A percentile compares a stretch with the other conserved stretches of the same genome.
Evolutionary conservation across 495 filamentous ascomycete genomes (phyloP).

Genomic region (Gamarada debralockiae): DNA sequence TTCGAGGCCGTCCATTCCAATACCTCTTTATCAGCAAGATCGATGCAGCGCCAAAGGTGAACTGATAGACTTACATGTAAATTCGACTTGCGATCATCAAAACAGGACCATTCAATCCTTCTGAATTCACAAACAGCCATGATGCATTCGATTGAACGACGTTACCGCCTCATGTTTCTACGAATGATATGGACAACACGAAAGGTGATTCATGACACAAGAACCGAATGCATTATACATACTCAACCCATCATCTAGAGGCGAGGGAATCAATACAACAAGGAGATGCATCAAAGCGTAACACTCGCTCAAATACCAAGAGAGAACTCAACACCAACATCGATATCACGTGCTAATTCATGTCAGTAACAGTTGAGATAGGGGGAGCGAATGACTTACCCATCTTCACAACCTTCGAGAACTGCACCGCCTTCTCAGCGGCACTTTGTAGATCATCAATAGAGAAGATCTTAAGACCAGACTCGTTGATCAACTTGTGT

Average conservation of each 20-base stretch:
- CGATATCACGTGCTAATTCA: slow-evolving; percentile 69
- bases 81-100: background rate
- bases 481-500: slow-evolving; percentile 94
- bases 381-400: slow-evolving; percentile 45
- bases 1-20: too few relatives aligned
- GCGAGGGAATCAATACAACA: slow-evolving; percentile 25
- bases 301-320: slow-evolving; percentile 72
- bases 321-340: slow-evolving; percentile 96
- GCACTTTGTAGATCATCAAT: slow-evolving; percentile 97
- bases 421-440: slow-evolving; percentile 97
- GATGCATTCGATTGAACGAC: background rate
- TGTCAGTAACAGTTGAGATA: slow-evolving; percentile 10
- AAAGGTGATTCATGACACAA: background rate
- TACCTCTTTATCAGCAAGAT: too few relatives aligned
- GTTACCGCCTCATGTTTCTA: background rate
- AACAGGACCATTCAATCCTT: background rate
- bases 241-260: slow-evolving; percentile 23
- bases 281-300: slow-evolving; percentile 13
- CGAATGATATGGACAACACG: background rate
- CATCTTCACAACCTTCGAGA: slow-evolving; percentile 99
- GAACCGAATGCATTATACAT: slow-evolving; percentile 19
- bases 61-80: too few relatives aligned
- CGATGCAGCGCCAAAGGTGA: too few relatives aligned
- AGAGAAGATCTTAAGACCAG: slow-evolving; percentile 98
- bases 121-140: background rate